Evolutionary conservation across 2,329 filamentous ascomycete species (phyloP), one percentile per base, ranked within the genome.

Genomic region (Calonectria honghensis): DNA sequence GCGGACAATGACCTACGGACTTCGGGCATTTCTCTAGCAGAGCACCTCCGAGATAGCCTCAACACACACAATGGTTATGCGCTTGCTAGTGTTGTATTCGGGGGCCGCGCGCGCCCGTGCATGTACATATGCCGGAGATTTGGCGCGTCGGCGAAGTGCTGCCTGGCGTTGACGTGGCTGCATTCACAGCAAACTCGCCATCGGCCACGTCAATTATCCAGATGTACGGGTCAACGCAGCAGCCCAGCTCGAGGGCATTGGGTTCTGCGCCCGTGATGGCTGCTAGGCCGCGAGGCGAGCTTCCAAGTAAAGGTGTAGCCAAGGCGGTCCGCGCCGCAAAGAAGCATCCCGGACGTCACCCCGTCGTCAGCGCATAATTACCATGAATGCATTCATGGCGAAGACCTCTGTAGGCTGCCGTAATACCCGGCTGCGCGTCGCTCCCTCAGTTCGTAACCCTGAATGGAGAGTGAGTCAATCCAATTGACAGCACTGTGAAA

Each of bases 381-480:
- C 24, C 41, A 35, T 31, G 31, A 64, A 54, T 50, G 67, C 52
- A 45, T 31, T 27, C 27, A 16, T 63, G 61, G 29, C 6, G 39
- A 45, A 39, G 37, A 20, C 18, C 29, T 35, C 45, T 64, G 48
- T 14, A 59, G 48, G 68, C 31, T 20, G 29, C 27, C 27, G 29
- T 20, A 31, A 59, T 37, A 41, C 13, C 41, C 7, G 66, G 65
- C 65, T 69, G 66, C 66, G 66, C 50, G 59, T 69, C 71, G 48
- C 16, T 39, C 35, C n/a, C 16, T 61, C 35, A 39, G 24, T 48
- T 48, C 45, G 45, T 20, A 54, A 31, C 18, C 29, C 4, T 32
- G 10, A 35, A 20, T 31, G 11, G 31, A 57, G 1, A 57, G 29
- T 39, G 35, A 41, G 27, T 29, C 57, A 41, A 41, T 41, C 57